Percentiles rank a stretch among this genome's conserved stretches.
phyloP scores from a whole-genome alignment of 208 protist species.

The Trypanosoma grayi region DNA sequence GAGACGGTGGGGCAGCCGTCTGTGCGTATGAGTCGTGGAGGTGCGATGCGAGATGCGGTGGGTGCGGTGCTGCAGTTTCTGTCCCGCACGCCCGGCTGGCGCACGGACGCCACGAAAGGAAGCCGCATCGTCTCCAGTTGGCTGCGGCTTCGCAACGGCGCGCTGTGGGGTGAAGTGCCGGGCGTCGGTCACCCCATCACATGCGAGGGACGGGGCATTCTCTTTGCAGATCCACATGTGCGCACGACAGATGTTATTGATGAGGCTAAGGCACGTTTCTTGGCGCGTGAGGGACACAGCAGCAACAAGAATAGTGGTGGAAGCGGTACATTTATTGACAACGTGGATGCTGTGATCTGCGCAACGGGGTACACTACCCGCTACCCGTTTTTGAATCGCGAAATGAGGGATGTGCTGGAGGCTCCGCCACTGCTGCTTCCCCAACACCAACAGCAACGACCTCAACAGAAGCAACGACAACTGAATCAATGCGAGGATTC shows the following conservation, averaged over 20 bases:
- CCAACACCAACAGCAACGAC: background rate
- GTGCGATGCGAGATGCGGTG: constrained; percentile 26
- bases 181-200: constrained; percentile 40
- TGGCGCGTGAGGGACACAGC: background rate
- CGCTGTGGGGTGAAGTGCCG: constrained; percentile 27
- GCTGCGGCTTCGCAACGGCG: constrained; percentile 45
- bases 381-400: constrained; percentile 74
- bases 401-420: constrained; percentile 64
- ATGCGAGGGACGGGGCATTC: constrained; percentile 47
- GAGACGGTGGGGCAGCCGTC: background rate
- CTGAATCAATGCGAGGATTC: background rate
- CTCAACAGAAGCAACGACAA: background rate
- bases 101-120: constrained; percentile 38
- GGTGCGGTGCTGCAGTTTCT: constrained; percentile 31
- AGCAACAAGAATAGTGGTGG: background rate
- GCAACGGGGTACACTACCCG: constrained; percentile 75
- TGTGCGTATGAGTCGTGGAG: background rate
- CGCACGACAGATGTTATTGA: constrained; percentile 32
- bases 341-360: constrained; percentile 76
- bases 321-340: constrained; percentile 52
- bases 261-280: constrained; percentile 24
- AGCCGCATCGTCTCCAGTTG: constrained; percentile 53
- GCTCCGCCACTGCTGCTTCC: constrained; percentile 14
- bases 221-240: constrained; percentile 29
- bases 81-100: constrained; percentile 45